Evolutionary conservation across 2,329 filamentous ascomycete species (phyloP).

Genomic region (Colletotrichum costaricense): DNA sequence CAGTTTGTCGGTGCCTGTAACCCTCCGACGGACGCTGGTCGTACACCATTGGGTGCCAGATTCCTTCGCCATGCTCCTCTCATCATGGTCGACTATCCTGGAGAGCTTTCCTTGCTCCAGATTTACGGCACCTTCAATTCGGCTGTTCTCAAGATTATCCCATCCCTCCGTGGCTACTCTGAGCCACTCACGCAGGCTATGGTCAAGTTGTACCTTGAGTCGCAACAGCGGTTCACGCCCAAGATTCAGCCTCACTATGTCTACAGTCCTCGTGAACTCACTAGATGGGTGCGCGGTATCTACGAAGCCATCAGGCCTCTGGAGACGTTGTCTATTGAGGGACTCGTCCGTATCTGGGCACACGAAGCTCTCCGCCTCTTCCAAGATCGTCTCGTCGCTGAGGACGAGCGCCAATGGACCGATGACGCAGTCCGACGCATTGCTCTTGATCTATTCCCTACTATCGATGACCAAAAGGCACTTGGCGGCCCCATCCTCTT

Average conservation of each 20-base stretch:
- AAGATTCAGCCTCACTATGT: slow-evolving; percentile 99
- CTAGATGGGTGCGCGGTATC: slow-evolving; percentile 95
- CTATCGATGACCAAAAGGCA: slow-evolving; percentile 90
- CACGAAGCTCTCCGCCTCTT: slow-evolving; percentile 97
- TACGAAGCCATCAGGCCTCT: slow-evolving; percentile 97
- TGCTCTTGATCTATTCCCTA: slow-evolving; percentile 92
- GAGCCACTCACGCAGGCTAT: slow-evolving; percentile 96
- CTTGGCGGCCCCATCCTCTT: slow-evolving; percentile 94
- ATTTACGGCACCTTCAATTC: slow-evolving; percentile 99
- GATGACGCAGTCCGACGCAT: slow-evolving; percentile 88
- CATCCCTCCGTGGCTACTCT: slow-evolving; percentile 92
- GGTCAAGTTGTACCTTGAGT: slow-evolving; percentile 96
- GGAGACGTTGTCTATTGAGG: slow-evolving; percentile 88
- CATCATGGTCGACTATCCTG: slow-evolving; percentile 99
- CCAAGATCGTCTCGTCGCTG: slow-evolving; percentile 94
- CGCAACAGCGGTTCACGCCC: slow-evolving; percentile 92
- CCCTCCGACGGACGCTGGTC: slow-evolving; percentile 95
- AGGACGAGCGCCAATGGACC: slow-evolving; percentile 96
- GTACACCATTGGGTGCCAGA: slow-evolving; percentile 90
- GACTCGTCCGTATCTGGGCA: slow-evolving; percentile 95
- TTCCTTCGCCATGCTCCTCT: slow-evolving; percentile 98
- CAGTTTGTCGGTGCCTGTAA: slow-evolving; percentile 99
- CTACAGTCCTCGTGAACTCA: slow-evolving; percentile 98
- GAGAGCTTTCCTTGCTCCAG: slow-evolving; percentile 91
- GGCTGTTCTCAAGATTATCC: slow-evolving; percentile 96